Conservation (phyloP, 345 rosid species). For the Ailanthus altissimus region DNA sequence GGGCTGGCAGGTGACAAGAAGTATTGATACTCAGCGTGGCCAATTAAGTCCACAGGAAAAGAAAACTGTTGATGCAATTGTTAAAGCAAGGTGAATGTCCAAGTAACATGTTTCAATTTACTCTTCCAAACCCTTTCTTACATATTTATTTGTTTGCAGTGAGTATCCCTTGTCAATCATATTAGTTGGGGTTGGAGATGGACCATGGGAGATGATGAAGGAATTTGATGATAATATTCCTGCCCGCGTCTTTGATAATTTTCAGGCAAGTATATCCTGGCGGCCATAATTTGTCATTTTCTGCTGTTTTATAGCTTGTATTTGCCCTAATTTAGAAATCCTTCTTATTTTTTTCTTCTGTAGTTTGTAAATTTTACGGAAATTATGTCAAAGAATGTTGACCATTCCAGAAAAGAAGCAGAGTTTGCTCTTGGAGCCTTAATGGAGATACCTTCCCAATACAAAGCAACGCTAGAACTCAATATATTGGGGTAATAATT, state of each 20-base stretch:
- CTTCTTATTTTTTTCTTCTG: slow-evolving; percentile 10
- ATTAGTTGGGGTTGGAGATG: slow-evolving; percentile 98
- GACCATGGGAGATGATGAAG: slow-evolving; percentile 99
- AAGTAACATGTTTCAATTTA: not conserved
- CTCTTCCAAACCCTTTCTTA: slow-evolving; percentile 22
- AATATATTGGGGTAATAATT: slow-evolving; percentile 69
- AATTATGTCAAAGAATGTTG: slow-evolving; percentile 79
- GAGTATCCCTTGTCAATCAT: slow-evolving; percentile 87
- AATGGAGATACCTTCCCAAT: slow-evolving; percentile 96
- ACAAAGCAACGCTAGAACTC: slow-evolving; percentile 88
- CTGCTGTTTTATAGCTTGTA: not conserved
- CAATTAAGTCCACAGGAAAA: slow-evolving; percentile 86
- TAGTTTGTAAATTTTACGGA: slow-evolving; percentile 96
- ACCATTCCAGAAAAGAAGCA: slow-evolving; percentile 70
- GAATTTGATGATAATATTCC: slow-evolving; percentile 98
- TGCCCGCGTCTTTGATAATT: slow-evolving; percentile 89
- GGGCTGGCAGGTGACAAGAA: slow-evolving; percentile 81
- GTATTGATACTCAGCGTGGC: slow-evolving; percentile 72
- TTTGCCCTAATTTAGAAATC: slow-evolving; percentile 2
- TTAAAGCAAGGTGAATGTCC: slow-evolving; percentile 73
- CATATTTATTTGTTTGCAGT: slow-evolving; percentile 40
- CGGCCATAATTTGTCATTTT: not conserved
- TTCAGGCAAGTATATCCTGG: slow-evolving; percentile 61
- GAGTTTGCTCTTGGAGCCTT: slow-evolving; percentile 88
- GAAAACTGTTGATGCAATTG: slow-evolving; percentile 94